Base-by-base conservation (phyloP, 306 rosid genomes). In the Rosa chinensis region DNA sequence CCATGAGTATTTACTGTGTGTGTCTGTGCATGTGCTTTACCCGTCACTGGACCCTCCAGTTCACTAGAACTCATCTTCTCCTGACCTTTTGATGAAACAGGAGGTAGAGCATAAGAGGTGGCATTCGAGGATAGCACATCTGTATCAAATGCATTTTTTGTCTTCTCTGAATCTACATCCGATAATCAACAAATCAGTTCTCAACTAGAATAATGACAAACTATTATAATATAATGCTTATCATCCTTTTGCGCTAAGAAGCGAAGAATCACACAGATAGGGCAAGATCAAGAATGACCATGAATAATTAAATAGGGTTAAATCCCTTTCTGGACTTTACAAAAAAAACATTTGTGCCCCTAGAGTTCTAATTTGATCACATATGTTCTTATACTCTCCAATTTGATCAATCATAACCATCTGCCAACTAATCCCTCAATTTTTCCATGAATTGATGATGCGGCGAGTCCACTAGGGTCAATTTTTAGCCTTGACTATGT, bases 131-230 rank as follows among this genome's bases (percentile, higher is more conserved):
- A 86, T 76, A 82, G 63, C 20, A 77, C 88, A 77, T 76, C 89
- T 72, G 82, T 80, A 77, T 88, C 89, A 59, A 91, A 77, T 71
- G 56, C 87, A 43, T 83, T 87, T 79, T 85, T 90, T 82, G 85
- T 91, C 77, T 72, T 81, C 69, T 58, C 88, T 43, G 89, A 78
- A 86, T 87, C 99, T 93, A 85, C 91, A 83, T 50, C 16, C n/a
- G 39, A 74, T 32, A 74, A 66, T 37, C 44, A 85, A 78, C 32
- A 82, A 23, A 62, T 12, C 14, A 72, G 40, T 25, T 50, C 49
- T 39, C 10, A 5, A 40, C 66, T 12, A 50, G 21, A 10, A 21
- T 42, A 68, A 40, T 48, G 56, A 70, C n/a, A 47, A 68, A n/a
- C 8, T 44, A 59, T 16, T 25, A 44, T 17, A 59, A 43, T 47